Conservation (phyloP, 768 basidiomycete genomes). For the Guyanaporus albipodus region DNA sequence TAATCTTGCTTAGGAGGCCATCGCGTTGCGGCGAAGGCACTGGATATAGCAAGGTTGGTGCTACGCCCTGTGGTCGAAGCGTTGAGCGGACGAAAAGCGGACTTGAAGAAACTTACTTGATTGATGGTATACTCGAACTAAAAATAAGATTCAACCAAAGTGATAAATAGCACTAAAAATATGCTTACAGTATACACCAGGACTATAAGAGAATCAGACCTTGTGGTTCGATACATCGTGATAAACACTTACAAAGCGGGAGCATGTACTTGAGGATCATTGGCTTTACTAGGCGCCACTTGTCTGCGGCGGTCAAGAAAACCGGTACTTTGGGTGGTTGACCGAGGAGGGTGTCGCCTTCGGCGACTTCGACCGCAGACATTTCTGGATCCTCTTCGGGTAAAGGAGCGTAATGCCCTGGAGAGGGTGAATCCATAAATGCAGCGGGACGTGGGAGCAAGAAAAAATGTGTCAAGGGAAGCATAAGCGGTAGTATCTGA, state of each 20-base stretch:
- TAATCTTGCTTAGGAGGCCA: slow-evolving; percentile 67
- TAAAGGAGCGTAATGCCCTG: slow-evolving; percentile 35
- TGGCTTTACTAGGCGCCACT: slow-evolving; percentile 78
- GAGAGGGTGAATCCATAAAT: slow-evolving; percentile 43
- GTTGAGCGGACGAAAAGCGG: background rate
- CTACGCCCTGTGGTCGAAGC: slow-evolving; percentile 56
- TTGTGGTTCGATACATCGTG: background rate
- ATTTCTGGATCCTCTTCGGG: slow-evolving; percentile 31
- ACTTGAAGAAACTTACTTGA: slow-evolving; percentile 44
- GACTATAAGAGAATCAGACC: slow-evolving; percentile 34
- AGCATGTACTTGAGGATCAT: slow-evolving; percentile 83
- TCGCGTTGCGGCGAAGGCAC: slow-evolving; percentile 61
- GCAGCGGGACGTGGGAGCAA: slow-evolving; percentile 62
- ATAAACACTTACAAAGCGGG: slow-evolving; percentile 69
- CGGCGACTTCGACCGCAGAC: slow-evolving; percentile 21
- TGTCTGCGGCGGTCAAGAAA: slow-evolving; percentile 64
- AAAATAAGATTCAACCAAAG: slow-evolving; percentile 16
- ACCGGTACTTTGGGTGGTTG: slow-evolving; percentile 41
- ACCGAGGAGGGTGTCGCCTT: slow-evolving; percentile 27
- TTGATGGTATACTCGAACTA: slow-evolving; percentile 94
- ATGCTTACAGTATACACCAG: slow-evolving; percentile 57
- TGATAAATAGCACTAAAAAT: background rate
- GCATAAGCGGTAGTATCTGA: slow-evolving; percentile 78
- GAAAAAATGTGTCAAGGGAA: slow-evolving; percentile 72
- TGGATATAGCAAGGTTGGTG: slow-evolving; percentile 87